A percentile compares a stretch with the other conserved stretches of the same genome.
Conservation (phyloP, 148 eudicot genomes). For the Suaeda aralocaspica region DNA sequence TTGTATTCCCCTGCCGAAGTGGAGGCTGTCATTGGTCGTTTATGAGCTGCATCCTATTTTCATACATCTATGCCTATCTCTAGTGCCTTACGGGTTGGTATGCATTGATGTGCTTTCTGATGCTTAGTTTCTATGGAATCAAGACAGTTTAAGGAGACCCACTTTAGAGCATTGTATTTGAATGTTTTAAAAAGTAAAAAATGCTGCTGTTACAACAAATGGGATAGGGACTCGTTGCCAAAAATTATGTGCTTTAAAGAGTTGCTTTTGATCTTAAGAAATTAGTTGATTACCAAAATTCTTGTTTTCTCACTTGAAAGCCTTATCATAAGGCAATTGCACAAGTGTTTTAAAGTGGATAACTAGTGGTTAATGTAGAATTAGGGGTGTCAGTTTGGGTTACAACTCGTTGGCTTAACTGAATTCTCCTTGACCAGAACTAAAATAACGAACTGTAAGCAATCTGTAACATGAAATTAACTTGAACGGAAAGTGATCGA, state of each 20-base stretch:
- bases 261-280: no score
- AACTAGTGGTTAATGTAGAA: no score
- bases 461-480: no score
- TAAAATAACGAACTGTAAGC: no score
- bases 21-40: slow-evolving; percentile 78
- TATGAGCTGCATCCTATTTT: slow-evolving; percentile 36
- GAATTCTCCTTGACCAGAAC: no score
- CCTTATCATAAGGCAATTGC: no score
- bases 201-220: not conserved
- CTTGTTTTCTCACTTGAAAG: no score
- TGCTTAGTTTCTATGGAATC: not conserved
- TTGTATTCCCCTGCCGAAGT: slow-evolving; percentile 88
- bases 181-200: not conserved
- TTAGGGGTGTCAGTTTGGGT: no score
- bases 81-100: not conserved
- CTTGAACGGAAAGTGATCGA: no score
- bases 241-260: not conserved
- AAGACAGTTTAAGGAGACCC: not conserved
- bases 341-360: no score
- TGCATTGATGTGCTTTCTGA: not conserved
- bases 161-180: not conserved
- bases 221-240: not conserved
- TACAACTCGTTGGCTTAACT: no score
- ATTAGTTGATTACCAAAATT: no score
- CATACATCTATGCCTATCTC: not conserved